Evolutionary conservation across 2,329 filamentous ascomycete genomes (phyloP), one percentile per base, ranked within the genome.

Genomic region (Neodidymelliopsis sp.): DNA sequence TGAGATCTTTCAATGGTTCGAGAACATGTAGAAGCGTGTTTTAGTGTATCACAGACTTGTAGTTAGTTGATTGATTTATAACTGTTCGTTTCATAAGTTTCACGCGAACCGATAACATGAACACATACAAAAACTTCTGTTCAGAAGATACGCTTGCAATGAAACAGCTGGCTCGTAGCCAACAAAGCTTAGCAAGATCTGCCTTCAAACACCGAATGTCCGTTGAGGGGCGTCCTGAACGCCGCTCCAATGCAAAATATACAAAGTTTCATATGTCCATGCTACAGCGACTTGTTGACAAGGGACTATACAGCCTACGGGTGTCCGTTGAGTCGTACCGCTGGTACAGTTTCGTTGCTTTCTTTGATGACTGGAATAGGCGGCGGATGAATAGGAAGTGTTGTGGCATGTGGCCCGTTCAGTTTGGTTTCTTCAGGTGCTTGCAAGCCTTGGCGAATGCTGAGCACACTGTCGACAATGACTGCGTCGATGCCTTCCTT

Each of bases 401-500:
- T 22, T 12, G 35, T 24, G n/a, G 35, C 36, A 7, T 36, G 35
- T 2, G 30, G 30, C 11, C 19, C 18, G n/a, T 36, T 36, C 7
- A 19, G 3, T 10, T 45, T 45, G 6, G 29, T 28, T 11, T 40
- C 36, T 9, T 37, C 20, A 7, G 49, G 49, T 4, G 56, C 74
- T n/a, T 90, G 94, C 53, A 99, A 81, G 1, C 91, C 93, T 74
- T 96, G 91, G 35, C 93, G 86, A 60, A 99, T 97, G 29, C 90
- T 90, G 22, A 97, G 82, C 3, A 99, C 93, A 54, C 85, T 94
- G 70, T 99, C 94, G 11, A 97, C 94, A 67, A 99, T 99, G 43
- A 99, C 93, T 1, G 94, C 94, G 69, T 99, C 94, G 54, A 99
- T 97, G 36, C 94, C 93, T 74, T 97, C 90, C 44, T 90, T 89